These are phyloP conservation scores for Yamadazyma mexicana DNA, from an alignment of 1,139 yeast genomes.

Conservation along the genomic window DNA sequence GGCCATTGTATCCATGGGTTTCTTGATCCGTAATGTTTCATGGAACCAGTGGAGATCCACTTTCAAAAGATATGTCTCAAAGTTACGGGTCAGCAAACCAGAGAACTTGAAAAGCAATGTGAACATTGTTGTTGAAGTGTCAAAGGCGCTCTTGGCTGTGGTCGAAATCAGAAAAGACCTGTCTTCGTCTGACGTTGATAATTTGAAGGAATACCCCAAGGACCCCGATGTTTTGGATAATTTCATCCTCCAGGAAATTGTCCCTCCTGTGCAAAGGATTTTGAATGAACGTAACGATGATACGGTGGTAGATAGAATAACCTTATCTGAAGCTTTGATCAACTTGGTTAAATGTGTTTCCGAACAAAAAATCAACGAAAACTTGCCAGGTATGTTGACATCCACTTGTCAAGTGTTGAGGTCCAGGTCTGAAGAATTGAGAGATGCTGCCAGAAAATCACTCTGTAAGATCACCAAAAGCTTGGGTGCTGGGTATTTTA, in stretches of 20 bases:
- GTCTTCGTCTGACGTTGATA: slow-evolving; percentile 24
- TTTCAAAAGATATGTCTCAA: slow-evolving; percentile 65
- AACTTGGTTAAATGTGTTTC: slow-evolving; percentile 66
- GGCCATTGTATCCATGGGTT: slow-evolving; percentile 63
- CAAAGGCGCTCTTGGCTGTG: slow-evolving; percentile 48
- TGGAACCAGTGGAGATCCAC: slow-evolving; percentile 85
- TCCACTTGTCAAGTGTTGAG: slow-evolving; percentile 85
- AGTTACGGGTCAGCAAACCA: slow-evolving; percentile 48
- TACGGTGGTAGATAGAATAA: slow-evolving; percentile 74
- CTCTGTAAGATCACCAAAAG: slow-evolving; percentile 62
- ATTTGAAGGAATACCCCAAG: slow-evolving; percentile 27
- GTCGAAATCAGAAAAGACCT: slow-evolving; percentile 17
- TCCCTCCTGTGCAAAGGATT: slow-evolving; percentile 61
- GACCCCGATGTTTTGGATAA: slow-evolving; percentile 44
- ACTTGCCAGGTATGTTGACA: slow-evolving; percentile 81
- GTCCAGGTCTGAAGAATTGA: slow-evolving; percentile 80
- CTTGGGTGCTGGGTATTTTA: slow-evolving; percentile 73
- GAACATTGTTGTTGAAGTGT: slow-evolving; percentile 60
- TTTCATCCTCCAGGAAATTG: slow-evolving; percentile 57
- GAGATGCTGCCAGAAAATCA: slow-evolving; percentile 84
- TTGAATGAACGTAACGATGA: slow-evolving; percentile 70
- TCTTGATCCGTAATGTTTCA: slow-evolving; percentile 56
- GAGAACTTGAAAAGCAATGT: slow-evolving; percentile 61
- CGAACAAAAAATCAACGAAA: slow-evolving; percentile 51
- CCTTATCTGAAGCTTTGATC: slow-evolving; percentile 81